Base-by-base conservation (phyloP, 129 eudicot genomes). In the Daucus carota region DNA sequence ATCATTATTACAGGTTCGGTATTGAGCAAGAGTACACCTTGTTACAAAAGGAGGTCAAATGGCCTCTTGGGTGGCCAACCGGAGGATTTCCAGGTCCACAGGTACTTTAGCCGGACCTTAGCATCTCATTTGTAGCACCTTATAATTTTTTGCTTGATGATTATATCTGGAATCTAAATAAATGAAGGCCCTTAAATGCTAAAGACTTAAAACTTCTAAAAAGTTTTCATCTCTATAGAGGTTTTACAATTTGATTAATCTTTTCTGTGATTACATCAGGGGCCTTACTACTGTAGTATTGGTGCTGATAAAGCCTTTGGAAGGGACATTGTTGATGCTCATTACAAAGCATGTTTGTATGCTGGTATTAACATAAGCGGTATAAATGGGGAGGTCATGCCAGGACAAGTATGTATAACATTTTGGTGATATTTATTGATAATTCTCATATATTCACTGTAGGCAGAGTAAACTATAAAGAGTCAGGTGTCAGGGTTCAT, bases 71-170 rank as follows among this genome's bases (percentile, higher is more conserved):
- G 11, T 91, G 97, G 97, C 97, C 97, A 36, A 65, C 50, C 28
- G 97, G 97, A 52, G 97, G 97, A 72, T 91, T 81, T 79, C 97
- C 97, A 14, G 97, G 97, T 62, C 94, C 97, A 73, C 97, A 91
- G 91, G 97, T 86, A n/a, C n/a, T n/a, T n/a, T n/a, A n/a, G n/a
- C n/a, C n/a, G n/a, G 45, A 20, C 5, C 38, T 24, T 54, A n/a
- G 32, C 31, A 57, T 57, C 31, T 36, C 59, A 18, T 22, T 8
- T 74, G 47, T 6, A 4, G 34, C 20, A 28, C 10, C 67, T 8
- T 6, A 17, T 20, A 18, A n/a, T 22, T 70, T n/a, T n/a, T 24
- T 11, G 17, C 15, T 31, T 32, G 6, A 57, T 24, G 31, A 20
- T 50, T 54, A 3, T 54, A 18, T 69, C 14, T 16, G n/a, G n/a